Base-by-base conservation (phyloP, 78 protist species). In the Polysphondylium violaceum region DNA sequence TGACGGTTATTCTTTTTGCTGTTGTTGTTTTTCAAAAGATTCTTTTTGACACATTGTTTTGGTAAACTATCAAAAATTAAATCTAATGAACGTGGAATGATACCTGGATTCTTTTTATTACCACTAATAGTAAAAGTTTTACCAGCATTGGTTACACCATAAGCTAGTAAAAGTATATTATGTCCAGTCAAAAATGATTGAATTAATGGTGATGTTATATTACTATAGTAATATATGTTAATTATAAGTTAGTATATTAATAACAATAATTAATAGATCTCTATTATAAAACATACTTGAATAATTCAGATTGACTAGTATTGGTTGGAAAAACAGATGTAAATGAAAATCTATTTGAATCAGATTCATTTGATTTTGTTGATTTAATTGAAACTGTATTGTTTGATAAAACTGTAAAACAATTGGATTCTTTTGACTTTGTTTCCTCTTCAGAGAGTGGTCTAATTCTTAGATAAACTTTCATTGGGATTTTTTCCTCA, bases 101-200 rank as follows among this genome's bases (percentile, higher is more conserved):
- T 85, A 63, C 98, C 98, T 6, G 96, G 95, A 25, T 91, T 67
- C 29, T 43, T 56, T 59, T 72, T 56, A 55, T 67, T 75, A 16
- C 96, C 98, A 58, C 67, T 61, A 35, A 96, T 92, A 21, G 98
- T 96, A 92, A 78, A 93, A 14, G 98, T 96, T 31, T 96, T 96
- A 76, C 98, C 98, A 9, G 95, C 74, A 86, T 78, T 88, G 8
- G 98, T 96, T 17, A 93, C 87, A 31, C 98, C 98, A 74, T 95
- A 94, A 16, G 98, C 81, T 19, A 96, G 85, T 67, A 94, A 31
- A 11, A 94, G 63, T 23, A 91, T 86, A 77, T 90, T 95, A 56
- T 85, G 76, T 17, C 98, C 98, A 56, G 55, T 71, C 35, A 95
- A 19, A 55, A 95, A 73, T 58, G 91, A 83, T 69, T 83, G 77